Evolutionary conservation across 345 rosid species (phyloP).

Genomic region (Nasturtium officinale): DNA sequence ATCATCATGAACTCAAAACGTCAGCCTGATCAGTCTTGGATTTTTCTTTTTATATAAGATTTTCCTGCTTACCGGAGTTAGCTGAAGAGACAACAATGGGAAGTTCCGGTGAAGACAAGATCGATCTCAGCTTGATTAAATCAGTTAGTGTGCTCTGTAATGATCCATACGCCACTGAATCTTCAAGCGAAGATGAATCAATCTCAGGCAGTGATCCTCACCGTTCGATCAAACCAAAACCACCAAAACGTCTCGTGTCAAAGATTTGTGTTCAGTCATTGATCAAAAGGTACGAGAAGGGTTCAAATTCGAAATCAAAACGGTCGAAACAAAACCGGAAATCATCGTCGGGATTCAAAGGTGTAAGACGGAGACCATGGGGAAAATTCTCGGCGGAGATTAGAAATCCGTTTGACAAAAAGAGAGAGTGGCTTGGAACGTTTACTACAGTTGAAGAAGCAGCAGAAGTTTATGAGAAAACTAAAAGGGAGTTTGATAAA

Average conservation of each 20-base stretch:
- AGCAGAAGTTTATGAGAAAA: constrained; percentile 25
- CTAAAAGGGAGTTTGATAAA: constrained; percentile 18
- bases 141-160: constrained; percentile 11
- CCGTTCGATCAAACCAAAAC: background rate
- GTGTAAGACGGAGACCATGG: constrained; percentile 32
- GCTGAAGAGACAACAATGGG: background rate
- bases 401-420: constrained; percentile 36
- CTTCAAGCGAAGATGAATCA: constrained; percentile 35
- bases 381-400: constrained; percentile 41
- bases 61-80: background rate
- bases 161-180: constrained; percentile 39
- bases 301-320: background rate
- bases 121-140: constrained; percentile 20
- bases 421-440: constrained; percentile 40
- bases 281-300: background rate
- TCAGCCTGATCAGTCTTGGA: background rate
- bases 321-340: background rate
- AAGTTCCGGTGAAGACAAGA: background rate
- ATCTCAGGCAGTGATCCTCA: background rate
- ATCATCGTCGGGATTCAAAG: constrained; percentile 33
- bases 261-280: constrained; percentile 20
- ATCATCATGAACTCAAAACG: constrained; percentile 12
- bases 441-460: constrained; percentile 17
- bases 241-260: background rate
- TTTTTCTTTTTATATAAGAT: background rate